Evolutionary conservation across 805 yeast genomes (phyloP).

Genomic region (Zygotorulaspora sp.): DNA sequence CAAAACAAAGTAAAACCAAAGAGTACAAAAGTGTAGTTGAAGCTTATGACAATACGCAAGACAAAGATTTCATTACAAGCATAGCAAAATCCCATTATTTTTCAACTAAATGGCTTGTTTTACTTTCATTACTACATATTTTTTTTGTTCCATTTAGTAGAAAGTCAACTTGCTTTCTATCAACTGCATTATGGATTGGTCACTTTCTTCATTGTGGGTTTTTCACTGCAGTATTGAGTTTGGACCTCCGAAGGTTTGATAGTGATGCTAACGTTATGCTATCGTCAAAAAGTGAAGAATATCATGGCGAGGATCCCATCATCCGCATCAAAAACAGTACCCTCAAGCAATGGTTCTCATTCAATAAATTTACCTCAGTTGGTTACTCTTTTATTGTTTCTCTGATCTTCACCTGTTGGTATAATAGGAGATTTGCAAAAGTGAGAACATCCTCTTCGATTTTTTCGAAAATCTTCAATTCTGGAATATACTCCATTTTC

Average conservation of each 20-base stretch:
- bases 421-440: constrained; percentile 13
- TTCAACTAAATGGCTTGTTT: constrained; percentile 4
- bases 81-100: constrained; percentile 8
- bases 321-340: constrained; percentile 3
- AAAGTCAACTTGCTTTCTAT: constrained; percentile 44
- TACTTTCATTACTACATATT: constrained; percentile 25
- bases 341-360: neutral
- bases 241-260: constrained; percentile 63
- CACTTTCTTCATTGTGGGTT: constrained; percentile 59
- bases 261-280: constrained; percentile 46
- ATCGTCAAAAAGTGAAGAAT: constrained; percentile 18
- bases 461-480: constrained; percentile 12
- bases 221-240: constrained; percentile 58
- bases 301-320: constrained; percentile 7
- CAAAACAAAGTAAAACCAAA: neutral
- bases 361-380: constrained; percentile 3
- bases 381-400: constrained; percentile 5
- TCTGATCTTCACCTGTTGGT: constrained; percentile 7
- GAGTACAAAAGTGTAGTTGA: neutral
- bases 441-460: constrained; percentile 22
- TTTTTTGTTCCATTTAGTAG: constrained; percentile 34
- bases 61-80: constrained; percentile 39
- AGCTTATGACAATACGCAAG: constrained; percentile 1
- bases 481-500: constrained; percentile 7
- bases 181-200: constrained; percentile 50